Conservation (phyloP, 345 rosid genomes). For the Heritiera littoralis region DNA sequence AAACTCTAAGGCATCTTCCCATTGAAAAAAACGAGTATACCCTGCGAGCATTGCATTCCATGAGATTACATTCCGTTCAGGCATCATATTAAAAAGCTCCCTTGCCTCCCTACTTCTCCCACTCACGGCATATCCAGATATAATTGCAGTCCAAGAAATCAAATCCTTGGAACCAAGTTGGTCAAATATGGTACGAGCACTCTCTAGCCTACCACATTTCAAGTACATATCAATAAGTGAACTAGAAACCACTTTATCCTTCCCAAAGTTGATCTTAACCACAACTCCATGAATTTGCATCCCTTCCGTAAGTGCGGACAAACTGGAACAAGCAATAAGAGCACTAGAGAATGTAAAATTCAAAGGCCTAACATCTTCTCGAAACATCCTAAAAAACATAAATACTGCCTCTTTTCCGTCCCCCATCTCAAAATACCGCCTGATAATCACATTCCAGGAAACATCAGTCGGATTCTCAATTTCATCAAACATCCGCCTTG, state of each 20-base stretch:
- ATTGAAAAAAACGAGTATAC: slow-evolving; percentile 48
- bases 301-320: slow-evolving; percentile 52
- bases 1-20: slow-evolving; percentile 73
- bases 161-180: slow-evolving; percentile 50
- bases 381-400: slow-evolving; percentile 63
- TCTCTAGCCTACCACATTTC: slow-evolving; percentile 58
- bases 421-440: slow-evolving; percentile 77
- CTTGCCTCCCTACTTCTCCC: slow-evolving; percentile 67
- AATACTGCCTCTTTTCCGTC: slow-evolving; percentile 52
- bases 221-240: slow-evolving; percentile 70
- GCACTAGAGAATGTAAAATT: slow-evolving; percentile 70
- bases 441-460: slow-evolving; percentile 86
- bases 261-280: slow-evolving; percentile 43
- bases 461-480: slow-evolving; percentile 61
- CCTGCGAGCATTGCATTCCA: slow-evolving; percentile 91
- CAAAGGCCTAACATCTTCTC: slow-evolving; percentile 50
- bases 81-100: slow-evolving; percentile 75
- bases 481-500: slow-evolving; percentile 75
- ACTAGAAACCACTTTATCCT: slow-evolving; percentile 57
- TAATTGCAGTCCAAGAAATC: slow-evolving; percentile 69
- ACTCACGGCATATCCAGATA: slow-evolving; percentile 65
- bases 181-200: slow-evolving; percentile 65
- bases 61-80: slow-evolving; percentile 65
- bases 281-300: slow-evolving; percentile 69
- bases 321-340: slow-evolving; percentile 70